Conservation (phyloP, 495 filamentous ascomycete species). For the Daldinia childiae region DNA sequence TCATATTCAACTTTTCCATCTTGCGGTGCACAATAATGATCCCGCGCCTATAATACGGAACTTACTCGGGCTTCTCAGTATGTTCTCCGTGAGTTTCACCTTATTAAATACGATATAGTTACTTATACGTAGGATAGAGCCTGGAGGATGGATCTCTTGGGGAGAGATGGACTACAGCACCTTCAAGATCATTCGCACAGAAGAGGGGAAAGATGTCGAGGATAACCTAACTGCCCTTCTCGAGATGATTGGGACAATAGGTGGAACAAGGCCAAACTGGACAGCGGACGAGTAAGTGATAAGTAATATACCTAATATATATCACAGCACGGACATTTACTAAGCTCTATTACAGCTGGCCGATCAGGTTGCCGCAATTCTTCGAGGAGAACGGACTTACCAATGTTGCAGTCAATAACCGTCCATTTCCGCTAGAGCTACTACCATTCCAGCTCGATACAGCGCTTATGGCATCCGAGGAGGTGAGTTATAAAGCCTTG, state of each 20-base stretch:
- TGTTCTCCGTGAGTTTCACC: neutral
- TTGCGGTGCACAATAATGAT: neutral
- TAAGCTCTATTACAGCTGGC: neutral
- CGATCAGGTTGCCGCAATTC: neutral
- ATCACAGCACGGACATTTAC: neutral
- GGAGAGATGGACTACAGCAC: conserved; percentile 21
- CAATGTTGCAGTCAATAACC: neutral
- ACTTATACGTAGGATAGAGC: conserved; percentile 5
- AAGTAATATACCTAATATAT: neutral
- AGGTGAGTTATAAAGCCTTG: neutral
- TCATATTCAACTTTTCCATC: neutral
- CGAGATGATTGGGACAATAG: neutral
- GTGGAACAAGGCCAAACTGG: neutral
- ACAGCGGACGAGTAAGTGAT: neutral
- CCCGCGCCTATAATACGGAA: neutral
- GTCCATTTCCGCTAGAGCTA: neutral
- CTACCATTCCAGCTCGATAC: neutral
- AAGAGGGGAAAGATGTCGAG: neutral
- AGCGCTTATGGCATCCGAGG: neutral
- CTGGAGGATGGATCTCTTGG: conserved; percentile 26
- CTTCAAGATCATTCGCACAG: conserved; percentile 5
- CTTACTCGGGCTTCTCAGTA: neutral
- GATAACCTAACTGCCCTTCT: neutral
- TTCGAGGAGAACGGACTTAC: neutral
- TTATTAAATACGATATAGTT: neutral